phyloP scores from a whole-genome alignment of 495 filamentous ascomycete genomes.

The Penicillium atrosanguineum region DNA sequence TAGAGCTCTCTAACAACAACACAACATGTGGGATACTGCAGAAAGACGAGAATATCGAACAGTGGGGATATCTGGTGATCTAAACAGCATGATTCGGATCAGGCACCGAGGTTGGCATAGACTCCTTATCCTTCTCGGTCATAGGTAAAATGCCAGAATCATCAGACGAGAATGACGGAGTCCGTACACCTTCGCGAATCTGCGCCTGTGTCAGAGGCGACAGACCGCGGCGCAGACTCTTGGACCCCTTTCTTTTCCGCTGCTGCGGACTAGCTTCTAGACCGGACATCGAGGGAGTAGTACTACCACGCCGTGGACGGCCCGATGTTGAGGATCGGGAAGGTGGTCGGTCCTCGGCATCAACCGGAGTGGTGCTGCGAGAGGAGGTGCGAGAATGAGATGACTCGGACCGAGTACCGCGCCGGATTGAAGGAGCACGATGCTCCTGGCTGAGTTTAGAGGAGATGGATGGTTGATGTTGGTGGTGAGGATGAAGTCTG shows the following conservation, averaged over 20 bases:
- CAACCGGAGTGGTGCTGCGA: conserved; percentile 48
- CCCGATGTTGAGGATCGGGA: conserved; percentile 35
- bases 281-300: conserved; percentile 26
- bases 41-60: background rate
- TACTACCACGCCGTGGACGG: conserved; percentile 38
- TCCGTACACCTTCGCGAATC: conserved; percentile 39
- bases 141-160: conserved; percentile 28
- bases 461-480: conserved; percentile 32
- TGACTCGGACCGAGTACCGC: conserved; percentile 40
- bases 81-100: conserved; percentile 12
- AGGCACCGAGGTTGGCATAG: conserved; percentile 17
- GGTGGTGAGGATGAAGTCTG: conserved; percentile 28
- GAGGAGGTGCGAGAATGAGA: conserved; percentile 49
- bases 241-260: conserved; percentile 37
- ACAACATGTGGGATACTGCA: background rate
- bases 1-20: background rate
- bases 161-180: conserved; percentile 39
- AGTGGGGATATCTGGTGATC: background rate
- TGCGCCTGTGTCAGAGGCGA: conserved; percentile 47
- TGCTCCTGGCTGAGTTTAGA: conserved; percentile 36
- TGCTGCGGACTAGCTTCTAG: conserved; percentile 30
- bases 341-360: conserved; percentile 37
- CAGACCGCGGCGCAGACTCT: conserved; percentile 33
- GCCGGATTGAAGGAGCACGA: conserved; percentile 31
- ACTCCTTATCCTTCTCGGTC: conserved; percentile 26